A percentile compares a stretch with the other conserved stretches of the same genome.
phyloP scores from a whole-genome alignment of 192 early-diverging fungal species.

The Coemansia sp. region DNA sequence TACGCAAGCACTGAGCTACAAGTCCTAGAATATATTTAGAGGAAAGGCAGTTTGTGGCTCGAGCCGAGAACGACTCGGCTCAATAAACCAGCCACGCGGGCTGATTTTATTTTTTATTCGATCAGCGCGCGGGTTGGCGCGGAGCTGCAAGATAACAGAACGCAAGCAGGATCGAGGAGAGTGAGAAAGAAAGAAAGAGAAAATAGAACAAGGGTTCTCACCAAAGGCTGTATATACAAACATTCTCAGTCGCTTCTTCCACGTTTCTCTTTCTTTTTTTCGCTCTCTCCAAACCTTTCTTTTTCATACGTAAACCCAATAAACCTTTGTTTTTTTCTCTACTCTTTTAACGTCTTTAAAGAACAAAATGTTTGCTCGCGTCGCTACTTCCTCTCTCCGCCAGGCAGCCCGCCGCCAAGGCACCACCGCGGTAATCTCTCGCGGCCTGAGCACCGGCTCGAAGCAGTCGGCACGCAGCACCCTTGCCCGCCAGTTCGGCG shows the following conservation, averaged over 20 bases:
- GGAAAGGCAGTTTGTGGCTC: not conserved
- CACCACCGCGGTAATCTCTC: conserved; percentile 18
- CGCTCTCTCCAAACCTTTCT: not conserved
- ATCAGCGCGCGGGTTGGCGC: not conserved
- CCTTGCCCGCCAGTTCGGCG: conserved; percentile 28
- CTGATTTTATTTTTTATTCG: no score
- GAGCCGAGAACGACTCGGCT: not conserved
- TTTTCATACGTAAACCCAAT: not conserved
- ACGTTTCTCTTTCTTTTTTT: conserved; percentile 1
- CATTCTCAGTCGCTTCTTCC: not conserved
- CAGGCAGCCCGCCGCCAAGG: conserved; percentile 52
- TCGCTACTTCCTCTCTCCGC: conserved; percentile 34
- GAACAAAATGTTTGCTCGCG: conserved; percentile 44
- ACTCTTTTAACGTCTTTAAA: not conserved
- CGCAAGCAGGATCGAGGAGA: not conserved
- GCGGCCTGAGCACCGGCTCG: conserved; percentile 36
- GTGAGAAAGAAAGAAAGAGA: not conserved
- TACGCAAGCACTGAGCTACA: not conserved
- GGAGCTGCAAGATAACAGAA: not conserved
- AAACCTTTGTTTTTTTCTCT: not conserved
- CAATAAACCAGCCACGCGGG: no score
- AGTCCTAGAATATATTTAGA: not conserved
- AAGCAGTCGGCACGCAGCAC: conserved; percentile 20
- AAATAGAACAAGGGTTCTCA: no score
- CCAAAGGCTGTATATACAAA: no score